Percentiles rank a stretch among this genome's conserved stretches.
phyloP scores from a whole-genome alignment of 495 filamentous ascomycete genomes.

The Hypomontagnella submonticulosa region DNA sequence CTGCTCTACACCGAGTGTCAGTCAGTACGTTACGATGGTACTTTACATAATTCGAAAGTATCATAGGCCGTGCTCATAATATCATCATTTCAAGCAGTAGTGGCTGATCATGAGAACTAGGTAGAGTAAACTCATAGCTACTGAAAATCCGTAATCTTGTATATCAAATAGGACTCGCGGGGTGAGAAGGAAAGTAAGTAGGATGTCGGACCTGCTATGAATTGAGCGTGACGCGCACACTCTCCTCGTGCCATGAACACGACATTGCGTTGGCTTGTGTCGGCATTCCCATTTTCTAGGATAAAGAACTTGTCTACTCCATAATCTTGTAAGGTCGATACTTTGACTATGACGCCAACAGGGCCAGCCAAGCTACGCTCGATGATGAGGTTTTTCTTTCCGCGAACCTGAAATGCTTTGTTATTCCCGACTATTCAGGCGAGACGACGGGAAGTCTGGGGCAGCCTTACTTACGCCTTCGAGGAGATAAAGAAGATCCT shows the following conservation, averaged over 20 bases:
- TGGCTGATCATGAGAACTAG: constrained; percentile 28
- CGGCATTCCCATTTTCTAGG: constrained; percentile 91
- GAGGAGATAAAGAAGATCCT: constrained; percentile 85
- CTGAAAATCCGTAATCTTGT: constrained; percentile 30
- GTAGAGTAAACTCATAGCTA: constrained; percentile 41
- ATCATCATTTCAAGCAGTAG: constrained; percentile 40
- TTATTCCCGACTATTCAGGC: constrained; percentile 44
- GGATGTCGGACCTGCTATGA: constrained; percentile 83
- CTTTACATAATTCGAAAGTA: constrained; percentile 22
- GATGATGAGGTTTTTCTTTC: constrained; percentile 98
- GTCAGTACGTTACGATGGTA: constrained; percentile 39
- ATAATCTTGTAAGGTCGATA: constrained; percentile 84
- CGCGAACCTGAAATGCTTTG: constrained; percentile 75
- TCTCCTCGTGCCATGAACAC: constrained; percentile 92
- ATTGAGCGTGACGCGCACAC: constrained; percentile 80
- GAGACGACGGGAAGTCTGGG: constrained; percentile 22
- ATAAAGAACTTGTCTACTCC: constrained; percentile 97
- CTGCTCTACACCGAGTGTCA: constrained; percentile 72
- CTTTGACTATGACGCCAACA: constrained; percentile 91
- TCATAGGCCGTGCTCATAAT: constrained; percentile 29
- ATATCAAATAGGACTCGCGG: constrained; percentile 12
- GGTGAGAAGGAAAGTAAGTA: constrained; percentile 22
- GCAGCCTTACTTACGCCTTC: constrained; percentile 83
- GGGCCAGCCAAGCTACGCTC: constrained; percentile 90
- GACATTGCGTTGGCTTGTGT: constrained; percentile 93